phyloP scores from a whole-genome alignment of 1,139 yeast genomes.

The Hemisphaericaspora subhashii region DNA sequence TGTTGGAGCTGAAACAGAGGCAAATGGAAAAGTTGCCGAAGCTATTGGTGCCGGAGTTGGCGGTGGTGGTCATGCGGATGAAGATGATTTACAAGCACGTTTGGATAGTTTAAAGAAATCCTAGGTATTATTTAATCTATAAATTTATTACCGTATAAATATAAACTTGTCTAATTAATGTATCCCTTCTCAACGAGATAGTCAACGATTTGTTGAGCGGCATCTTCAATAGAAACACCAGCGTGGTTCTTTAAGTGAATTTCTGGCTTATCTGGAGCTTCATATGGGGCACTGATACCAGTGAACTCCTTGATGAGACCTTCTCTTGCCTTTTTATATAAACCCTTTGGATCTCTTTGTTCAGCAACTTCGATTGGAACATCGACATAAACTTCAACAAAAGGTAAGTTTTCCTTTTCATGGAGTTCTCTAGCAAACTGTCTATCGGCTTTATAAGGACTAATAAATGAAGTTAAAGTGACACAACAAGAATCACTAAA shows the following conservation, averaged over 20 bases:
- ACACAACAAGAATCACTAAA: slow-evolving; percentile 88
- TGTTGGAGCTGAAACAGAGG: slow-evolving; percentile 27
- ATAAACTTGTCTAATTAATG: slow-evolving; percentile 29
- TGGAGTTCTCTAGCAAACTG: slow-evolving; percentile 83
- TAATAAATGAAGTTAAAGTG: slow-evolving; percentile 86
- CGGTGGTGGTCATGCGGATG: slow-evolving; percentile 43
- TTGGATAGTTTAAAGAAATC: slow-evolving; percentile 75
- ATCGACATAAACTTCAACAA: slow-evolving; percentile 87
- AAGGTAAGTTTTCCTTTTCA: slow-evolving; percentile 70
- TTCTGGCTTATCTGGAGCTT: slow-evolving; percentile 85
- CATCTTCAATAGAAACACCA: slow-evolving; percentile 70
- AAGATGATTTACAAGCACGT: slow-evolving; percentile 88
- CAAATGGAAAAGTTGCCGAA: slow-evolving; percentile 46
- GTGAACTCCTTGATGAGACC: slow-evolving; percentile 94
- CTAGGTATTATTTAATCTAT: slow-evolving; percentile 2
- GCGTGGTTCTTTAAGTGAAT: slow-evolving; percentile 72
- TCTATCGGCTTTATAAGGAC: slow-evolving; percentile 86
- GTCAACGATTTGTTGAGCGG: slow-evolving; percentile 69
- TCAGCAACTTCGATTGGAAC: slow-evolving; percentile 94
- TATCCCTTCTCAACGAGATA: slow-evolving; percentile 62
- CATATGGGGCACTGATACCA: slow-evolving; percentile 94
- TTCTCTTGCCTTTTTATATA: slow-evolving; percentile 94
- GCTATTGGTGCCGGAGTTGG: slow-evolving; percentile 31
- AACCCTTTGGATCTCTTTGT: slow-evolving; percentile 94
- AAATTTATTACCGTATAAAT: slow-evolving; percentile 1